Conservation (phyloP, 805 yeast genomes). For the Lipomyces oligophaga region DNA sequence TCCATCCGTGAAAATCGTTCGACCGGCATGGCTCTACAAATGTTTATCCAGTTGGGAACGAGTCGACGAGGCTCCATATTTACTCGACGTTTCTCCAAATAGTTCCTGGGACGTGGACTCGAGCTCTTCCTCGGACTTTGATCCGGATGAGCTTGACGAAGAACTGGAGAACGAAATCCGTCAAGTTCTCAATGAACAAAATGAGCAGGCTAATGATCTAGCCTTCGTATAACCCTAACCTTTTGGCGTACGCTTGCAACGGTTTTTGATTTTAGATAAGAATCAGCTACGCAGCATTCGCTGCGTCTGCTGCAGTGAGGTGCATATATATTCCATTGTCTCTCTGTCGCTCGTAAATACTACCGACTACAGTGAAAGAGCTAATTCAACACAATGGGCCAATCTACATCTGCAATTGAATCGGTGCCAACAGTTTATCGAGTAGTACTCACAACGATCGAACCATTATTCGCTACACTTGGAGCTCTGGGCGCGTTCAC, state of each 20-base stretch:
- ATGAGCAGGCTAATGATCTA: no score
- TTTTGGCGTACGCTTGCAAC: no score
- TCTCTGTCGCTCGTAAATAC: no score
- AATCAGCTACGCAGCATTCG: no score
- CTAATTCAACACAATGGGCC: no score
- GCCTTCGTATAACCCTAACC: no score
- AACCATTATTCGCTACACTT: neutral
- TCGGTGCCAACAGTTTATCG: neutral
- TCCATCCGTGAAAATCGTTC: constrained; percentile 68
- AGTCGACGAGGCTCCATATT: constrained; percentile 56
- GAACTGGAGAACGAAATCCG: neutral
- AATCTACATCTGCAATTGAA: no score
- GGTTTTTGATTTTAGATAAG: no score
- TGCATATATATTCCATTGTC: no score
- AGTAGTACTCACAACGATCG: neutral
- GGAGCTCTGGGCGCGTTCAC: neutral
- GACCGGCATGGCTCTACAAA: constrained; percentile 88
- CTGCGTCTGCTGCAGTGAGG: no score
- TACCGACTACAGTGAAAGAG: no score
- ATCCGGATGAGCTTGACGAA: neutral
- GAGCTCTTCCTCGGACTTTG: constrained; percentile 9
- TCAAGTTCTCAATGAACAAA: no score
- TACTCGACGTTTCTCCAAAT: constrained; percentile 24
- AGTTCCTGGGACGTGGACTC: constrained; percentile 18
- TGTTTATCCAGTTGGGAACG: constrained; percentile 76